Evolutionary conservation across 371 early-diverging fungal species (phyloP).

Genomic region (Mucor racemosus): DNA sequence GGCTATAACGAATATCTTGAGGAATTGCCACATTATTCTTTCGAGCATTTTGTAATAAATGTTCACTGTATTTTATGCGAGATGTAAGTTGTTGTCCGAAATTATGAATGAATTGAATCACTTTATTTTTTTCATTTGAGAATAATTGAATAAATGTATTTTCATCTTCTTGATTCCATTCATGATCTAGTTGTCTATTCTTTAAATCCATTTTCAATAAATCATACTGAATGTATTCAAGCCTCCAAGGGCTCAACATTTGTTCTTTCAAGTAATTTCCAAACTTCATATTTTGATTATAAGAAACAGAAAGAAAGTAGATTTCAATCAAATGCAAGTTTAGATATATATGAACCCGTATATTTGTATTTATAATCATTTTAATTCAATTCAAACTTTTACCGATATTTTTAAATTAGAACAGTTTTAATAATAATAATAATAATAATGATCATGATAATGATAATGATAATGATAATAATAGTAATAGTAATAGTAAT

Average conservation of each 20-base stretch:
- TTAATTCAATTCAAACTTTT: too few species aligned
- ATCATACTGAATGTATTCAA: constrained; percentile 40
- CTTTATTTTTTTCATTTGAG: constrained; percentile 84
- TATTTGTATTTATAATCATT: too few species aligned
- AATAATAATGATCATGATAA: background rate
- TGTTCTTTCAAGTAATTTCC: constrained; percentile 21
- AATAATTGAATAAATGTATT: constrained; percentile 70
- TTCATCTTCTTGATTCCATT: constrained; percentile 72
- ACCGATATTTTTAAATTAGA: background rate
- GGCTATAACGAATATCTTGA: background rate
- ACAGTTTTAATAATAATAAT: background rate
- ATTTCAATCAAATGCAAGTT: too few species aligned
- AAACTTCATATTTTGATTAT: constrained; percentile 8
- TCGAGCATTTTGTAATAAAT: constrained; percentile 39
- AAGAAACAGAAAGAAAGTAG: too few species aligned
- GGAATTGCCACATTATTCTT: constrained; percentile 10
- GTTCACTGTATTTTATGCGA: constrained; percentile 76
- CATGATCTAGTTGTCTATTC: constrained; percentile 29
- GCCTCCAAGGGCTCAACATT: constrained; percentile 34
- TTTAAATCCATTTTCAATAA: constrained; percentile 36
- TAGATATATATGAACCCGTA: too few species aligned
- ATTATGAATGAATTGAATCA: constrained; percentile 74
- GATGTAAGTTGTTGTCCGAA: constrained; percentile 74
- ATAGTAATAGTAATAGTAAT: too few species aligned
- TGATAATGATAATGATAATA: background rate